Evolutionary conservation across 225 moss, liverwort and hornwort genomes (phyloP), one percentile per base, ranked within the genome.

Genomic region (Rhytidiadelphus loreus): DNA sequence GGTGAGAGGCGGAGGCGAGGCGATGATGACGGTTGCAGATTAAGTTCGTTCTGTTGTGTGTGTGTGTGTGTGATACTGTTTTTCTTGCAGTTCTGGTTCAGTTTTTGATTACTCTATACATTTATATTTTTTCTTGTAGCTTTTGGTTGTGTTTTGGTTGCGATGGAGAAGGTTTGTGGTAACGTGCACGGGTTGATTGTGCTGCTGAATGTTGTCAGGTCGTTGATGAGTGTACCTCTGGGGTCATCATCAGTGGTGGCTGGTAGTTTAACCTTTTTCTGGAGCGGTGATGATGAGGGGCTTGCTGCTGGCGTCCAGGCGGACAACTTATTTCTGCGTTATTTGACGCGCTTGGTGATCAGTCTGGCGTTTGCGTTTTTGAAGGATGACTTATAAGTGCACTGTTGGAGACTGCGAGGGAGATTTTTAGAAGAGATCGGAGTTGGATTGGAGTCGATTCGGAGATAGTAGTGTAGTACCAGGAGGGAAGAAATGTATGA

Each of bases 401-500:
- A 74, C 84, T 87, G 87, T 76, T 52, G 83, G 79, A 90, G 74
- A 77, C n/a, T 28, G 66, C 25, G 75, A 37, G 56, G 26, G 56
- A 83, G 86, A 35, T 41, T 86, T 52, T 64, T 43, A 30, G 79
- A 65, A 63, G 88, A 17, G 80, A 86, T 83, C 86, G 71, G 82
- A 77, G 82, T 72, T 64, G 87, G 87, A 70, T 87, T 83, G 80
- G 81, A 81, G 78, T 71, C 83, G 83, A 86, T 83, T 84, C 63
- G 58, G 87, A 48, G 72, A 71, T 63, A 83, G 80, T 68, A 80
- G 55, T 81, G 61, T 70, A 73, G 83, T 46, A 62, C 62, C 82
- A n/a, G 68, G 63, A 64, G 87, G 80, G 75, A 71, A 87, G 88
- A 92, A 89, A 92, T 92, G 89, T 89, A 88, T 73, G 88, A 88